Conservation (phyloP, 2,329 filamentous ascomycete species). For the Hyphodiscus sp. region DNA sequence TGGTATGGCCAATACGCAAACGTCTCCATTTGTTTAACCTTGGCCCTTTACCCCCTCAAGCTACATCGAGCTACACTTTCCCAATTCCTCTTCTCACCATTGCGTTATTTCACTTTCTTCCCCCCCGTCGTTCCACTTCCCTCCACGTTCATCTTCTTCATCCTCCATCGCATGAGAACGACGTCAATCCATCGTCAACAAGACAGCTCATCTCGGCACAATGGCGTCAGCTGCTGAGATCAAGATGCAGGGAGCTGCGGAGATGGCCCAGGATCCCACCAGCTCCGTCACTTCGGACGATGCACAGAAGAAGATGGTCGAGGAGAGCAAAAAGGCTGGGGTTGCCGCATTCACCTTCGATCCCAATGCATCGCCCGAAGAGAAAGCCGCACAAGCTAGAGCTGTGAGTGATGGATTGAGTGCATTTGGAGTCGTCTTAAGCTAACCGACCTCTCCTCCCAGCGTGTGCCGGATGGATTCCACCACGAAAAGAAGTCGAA, state of each 20-base stretch:
- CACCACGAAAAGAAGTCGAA: conserved; percentile 55
- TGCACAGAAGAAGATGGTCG: conserved; percentile 66
- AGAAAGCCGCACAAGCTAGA: conserved; percentile 76
- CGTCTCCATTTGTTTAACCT: conserved; percentile 19
- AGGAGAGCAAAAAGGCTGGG: conserved; percentile 74
- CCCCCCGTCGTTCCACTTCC: neutral
- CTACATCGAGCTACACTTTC: neutral
- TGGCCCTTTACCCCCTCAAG: conserved; percentile 24
- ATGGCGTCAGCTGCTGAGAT: conserved; percentile 49
- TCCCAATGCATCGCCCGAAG: conserved; percentile 71
- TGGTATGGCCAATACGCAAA: too few relatives aligned
- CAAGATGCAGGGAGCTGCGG: conserved; percentile 74
- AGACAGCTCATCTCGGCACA: conserved; percentile 13
- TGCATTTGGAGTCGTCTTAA: neutral
- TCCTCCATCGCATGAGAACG: conserved; percentile 5
- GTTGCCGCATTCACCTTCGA: conserved; percentile 79
- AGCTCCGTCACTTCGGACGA: conserved; percentile 61
- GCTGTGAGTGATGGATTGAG: conserved; percentile 50
- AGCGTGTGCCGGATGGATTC: conserved; percentile 60
- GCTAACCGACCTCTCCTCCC: conserved; percentile 5
- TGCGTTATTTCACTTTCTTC: neutral
- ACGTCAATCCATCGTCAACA: conserved; percentile 7
- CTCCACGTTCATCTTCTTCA: neutral
- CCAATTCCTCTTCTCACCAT: neutral
- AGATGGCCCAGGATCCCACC: conserved; percentile 67